Conservation (phyloP, 768 basidiomycete genomes). For the Crassisporium funariophilum region DNA sequence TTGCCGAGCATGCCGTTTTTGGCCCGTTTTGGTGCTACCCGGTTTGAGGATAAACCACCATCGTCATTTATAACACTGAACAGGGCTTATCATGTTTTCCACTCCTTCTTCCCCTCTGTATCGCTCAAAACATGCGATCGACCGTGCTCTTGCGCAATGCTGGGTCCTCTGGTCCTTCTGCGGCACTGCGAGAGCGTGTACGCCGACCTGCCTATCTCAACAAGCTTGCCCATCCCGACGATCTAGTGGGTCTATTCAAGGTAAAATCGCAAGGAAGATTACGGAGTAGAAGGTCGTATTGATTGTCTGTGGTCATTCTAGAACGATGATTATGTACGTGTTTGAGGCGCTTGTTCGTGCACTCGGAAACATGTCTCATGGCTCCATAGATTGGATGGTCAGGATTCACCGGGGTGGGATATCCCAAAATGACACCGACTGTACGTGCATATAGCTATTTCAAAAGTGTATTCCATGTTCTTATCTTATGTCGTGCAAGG, state of each 20-base stretch:
- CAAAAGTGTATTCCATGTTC: no score
- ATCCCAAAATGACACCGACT: slow-evolving; percentile 47
- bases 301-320: slow-evolving; percentile 13
- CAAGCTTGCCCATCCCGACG: slow-evolving; percentile 38
- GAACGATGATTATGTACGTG: slow-evolving; percentile 50
- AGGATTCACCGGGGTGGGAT: slow-evolving; percentile 53
- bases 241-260: slow-evolving; percentile 45
- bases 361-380: neutral
- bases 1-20: no score
- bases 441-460: no score
- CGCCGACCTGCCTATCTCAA: slow-evolving; percentile 38
- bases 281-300: neutral
- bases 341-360: neutral
- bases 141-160: slow-evolving; percentile 33
- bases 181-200: slow-evolving; percentile 45
- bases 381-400: slow-evolving; percentile 48
- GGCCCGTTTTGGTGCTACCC: no score
- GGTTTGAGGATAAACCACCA: no score
- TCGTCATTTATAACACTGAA: no score
- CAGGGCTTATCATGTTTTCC: no score
- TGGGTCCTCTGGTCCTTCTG: slow-evolving; percentile 12
- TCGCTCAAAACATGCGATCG: slow-evolving; percentile 32
- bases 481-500: no score
- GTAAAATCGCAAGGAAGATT: slow-evolving; percentile 19
- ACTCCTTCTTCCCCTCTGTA: no score